phyloP scores from a whole-genome alignment of 176 grass and related monocot species.

The Juncus effusus region DNA sequence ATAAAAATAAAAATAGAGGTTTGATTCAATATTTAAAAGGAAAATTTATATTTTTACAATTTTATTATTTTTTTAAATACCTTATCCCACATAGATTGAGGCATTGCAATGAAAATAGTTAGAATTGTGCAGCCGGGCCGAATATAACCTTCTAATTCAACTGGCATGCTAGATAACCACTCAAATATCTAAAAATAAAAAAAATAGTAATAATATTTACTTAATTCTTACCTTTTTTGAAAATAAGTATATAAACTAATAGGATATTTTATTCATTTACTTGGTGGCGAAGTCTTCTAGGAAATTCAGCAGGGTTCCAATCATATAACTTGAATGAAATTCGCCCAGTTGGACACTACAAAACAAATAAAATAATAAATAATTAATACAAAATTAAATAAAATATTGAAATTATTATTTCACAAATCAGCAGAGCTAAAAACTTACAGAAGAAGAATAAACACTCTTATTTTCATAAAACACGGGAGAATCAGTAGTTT shows the following conservation, averaged over 20 bases:
- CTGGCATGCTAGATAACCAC: slow-evolving; percentile 92
- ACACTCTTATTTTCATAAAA: slow-evolving; percentile 57
- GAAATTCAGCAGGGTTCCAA: slow-evolving; percentile 99
- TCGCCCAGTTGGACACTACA: slow-evolving; percentile 93
- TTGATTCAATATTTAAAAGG: neutral
- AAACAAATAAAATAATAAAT: slow-evolving; percentile 41
- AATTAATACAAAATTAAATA: slow-evolving; percentile 18
- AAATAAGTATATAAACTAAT: neutral
- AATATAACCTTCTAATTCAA: slow-evolving; percentile 98
- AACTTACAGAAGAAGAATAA: slow-evolving; percentile 74
- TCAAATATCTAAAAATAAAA: slow-evolving; percentile 75
- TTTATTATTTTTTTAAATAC: slow-evolving; percentile 17
- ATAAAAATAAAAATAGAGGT: neutral
- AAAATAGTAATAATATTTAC: slow-evolving; percentile 6
- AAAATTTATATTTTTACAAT: neutral
- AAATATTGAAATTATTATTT: slow-evolving; percentile 14
- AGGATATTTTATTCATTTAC: slow-evolving; percentile 39
- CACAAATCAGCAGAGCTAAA: slow-evolving; percentile 5
- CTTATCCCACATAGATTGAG: slow-evolving; percentile 93
- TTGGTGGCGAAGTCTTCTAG: slow-evolving; percentile 82
- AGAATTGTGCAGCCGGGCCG: slow-evolving; percentile 96
- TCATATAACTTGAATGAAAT: slow-evolving; percentile 99
- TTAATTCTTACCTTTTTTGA: slow-evolving; percentile 18
- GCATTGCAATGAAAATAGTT: slow-evolving; percentile 93
- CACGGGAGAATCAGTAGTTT: slow-evolving; percentile 47